Base-by-base conservation (phyloP, 192 early-diverging fungal species). In the Funneliformis geosporum region DNA sequence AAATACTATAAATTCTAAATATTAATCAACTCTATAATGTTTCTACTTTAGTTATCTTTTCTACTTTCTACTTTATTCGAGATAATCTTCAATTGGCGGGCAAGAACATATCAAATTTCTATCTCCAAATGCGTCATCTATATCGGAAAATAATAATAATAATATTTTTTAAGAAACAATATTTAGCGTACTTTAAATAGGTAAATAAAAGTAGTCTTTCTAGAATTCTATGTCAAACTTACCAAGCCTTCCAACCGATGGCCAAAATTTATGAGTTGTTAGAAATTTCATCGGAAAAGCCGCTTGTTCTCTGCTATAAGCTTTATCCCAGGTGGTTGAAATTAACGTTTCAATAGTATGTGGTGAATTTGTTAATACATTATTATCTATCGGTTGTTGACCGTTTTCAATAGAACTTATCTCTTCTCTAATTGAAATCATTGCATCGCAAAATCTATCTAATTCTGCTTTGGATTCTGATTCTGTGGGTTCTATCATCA, bases 401-500 rank as follows among this genome's bases (percentile, higher is more conserved):
- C 96, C 96, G 21, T 94, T 90, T 85, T 95, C 92, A 64, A 99
- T 89, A 65, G 93, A 90, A 42, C 90, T 88, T 80, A 99, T 98
- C 88, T 99, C 98, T 66, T 89, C 81, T 66, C 97, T 95, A 71
- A 99, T 99, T 33, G 91, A 84, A 74, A 99, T 96, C 95, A 99
- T 95, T 60, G 98, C 98, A 85, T 98, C 96, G 79, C 95, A 96
- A 91, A 99, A 99, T 50, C 95, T 90, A 86, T 99, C 98, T 21
- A 99, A 86, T 86, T 99, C 98, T 79, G 85, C 90, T 82, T 93
- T 92, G 80, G 90, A 88, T 86, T 99, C 98, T 75, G 95, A 97
- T 84, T 99, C 98, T 66, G 98, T 99, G 21, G 98, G 98, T 88
- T 99, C 98, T 80, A 99, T 93, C 98, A 99, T 99, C 65, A 99